Evolutionary conservation across 129 eudicot species (phyloP).

Genomic region (Solidago caesia): DNA sequence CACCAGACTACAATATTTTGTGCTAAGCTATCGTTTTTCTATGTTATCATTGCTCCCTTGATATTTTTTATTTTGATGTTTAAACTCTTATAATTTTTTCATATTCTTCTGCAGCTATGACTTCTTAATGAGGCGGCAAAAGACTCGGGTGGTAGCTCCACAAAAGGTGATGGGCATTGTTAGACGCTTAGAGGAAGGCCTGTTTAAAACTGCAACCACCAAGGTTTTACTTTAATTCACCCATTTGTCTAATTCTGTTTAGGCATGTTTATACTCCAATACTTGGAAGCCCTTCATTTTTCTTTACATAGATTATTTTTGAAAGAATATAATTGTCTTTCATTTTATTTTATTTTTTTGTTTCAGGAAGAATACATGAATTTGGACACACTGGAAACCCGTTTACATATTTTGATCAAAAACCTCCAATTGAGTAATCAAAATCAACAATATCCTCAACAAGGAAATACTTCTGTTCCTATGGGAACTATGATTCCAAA

Average conservation of each 20-base stretch:
- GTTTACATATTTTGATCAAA: constrained; percentile 54
- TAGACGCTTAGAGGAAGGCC: constrained; percentile 77
- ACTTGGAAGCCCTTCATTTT: constrained; percentile 2
- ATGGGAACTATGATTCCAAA: constrained; percentile 89
- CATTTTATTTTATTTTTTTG: neutral
- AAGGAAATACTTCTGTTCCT: constrained; percentile 52
- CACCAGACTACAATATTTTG: neutral
- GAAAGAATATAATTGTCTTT: constrained; percentile 3
- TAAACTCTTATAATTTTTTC: constrained; percentile 1
- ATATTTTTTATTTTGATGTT: neutral
- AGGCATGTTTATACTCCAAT: neutral
- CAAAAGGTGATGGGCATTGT: constrained; percentile 62
- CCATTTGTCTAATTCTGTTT: neutral
- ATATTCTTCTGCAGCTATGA: constrained; percentile 53
- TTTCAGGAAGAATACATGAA: constrained; percentile 80
- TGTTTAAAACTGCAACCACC: constrained; percentile 58
- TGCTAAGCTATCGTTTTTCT: neutral
- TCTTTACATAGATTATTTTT: neutral
- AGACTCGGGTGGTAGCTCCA: constrained; percentile 37
- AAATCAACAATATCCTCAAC: constrained; percentile 60
- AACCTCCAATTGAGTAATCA: constrained; percentile 46
- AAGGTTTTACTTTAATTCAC: constrained; percentile 42
- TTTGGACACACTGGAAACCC: constrained; percentile 66
- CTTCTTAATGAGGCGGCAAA: constrained; percentile 49
- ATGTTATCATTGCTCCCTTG: neutral